Base-by-base conservation (phyloP, 1,284 basidiomycete species). In the Heterobasidion annosum region DNA sequence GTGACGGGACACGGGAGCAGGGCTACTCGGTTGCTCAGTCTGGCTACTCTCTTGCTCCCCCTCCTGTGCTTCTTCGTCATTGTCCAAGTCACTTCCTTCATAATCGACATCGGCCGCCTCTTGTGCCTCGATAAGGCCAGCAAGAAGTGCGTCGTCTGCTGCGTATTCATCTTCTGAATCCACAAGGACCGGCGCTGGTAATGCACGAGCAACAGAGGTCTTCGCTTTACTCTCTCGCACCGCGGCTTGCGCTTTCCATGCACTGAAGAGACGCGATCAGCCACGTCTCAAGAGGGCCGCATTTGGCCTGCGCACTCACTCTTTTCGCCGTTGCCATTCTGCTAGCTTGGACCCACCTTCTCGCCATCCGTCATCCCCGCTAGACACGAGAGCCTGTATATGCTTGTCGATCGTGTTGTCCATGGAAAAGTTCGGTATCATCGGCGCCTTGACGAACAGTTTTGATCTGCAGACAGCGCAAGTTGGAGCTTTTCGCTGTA, bases 361-460 rank as follows among this genome's bases (percentile, higher is more conserved):
- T 34, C 58, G 56, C 69, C 69, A 71, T 0, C 63, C 68, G 0
- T 59, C 60, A 2, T 54, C 54, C 6, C 65, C 65, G 10, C 56
- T 65, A n/a, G 55, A 59, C 2, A 53, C 54, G 8, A 69, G 59
- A 1, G 62, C 60, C 13, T 60, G 52, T 37, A 71, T 51, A 51
- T 69, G 63, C 51, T 61, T 64, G 45, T 65, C 66, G 12, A 69
- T 59, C 13, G 58, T 57, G 58, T 59, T 64, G 55, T 70, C 65
- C 48, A 69, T 48, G 1, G 64, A 53, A 58, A 63, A 61, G 57
- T 69, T 71, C 3, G 68, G 67, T 8, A 68, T 62, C 57, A 68
- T 60, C 0, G 68, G 67, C 2, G 56, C 50, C 3, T 32, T 50
- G 12, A 40, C 37, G 4, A 59, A 55, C 8, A 71, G 59, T 13